Evolutionary conservation across 2,329 filamentous ascomycete species (phyloP).

Genomic region (Fusarium xyrophilum): DNA sequence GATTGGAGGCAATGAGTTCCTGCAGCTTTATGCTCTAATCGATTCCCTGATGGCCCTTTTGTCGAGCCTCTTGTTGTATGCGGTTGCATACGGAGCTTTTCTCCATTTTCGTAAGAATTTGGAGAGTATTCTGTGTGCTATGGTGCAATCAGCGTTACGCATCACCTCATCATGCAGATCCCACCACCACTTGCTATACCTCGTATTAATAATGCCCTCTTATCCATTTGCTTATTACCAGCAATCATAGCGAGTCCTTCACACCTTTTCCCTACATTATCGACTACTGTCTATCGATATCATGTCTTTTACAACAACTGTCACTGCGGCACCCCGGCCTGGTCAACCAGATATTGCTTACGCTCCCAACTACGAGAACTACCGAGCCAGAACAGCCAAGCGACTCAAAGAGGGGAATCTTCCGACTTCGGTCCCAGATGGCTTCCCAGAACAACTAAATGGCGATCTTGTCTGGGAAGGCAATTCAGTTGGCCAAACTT

Average conservation of each 20-base stretch:
- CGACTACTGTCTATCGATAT: neutral
- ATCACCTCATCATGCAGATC: slow-evolving; percentile 19
- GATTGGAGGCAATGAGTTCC: neutral
- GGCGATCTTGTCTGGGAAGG: slow-evolving; percentile 31
- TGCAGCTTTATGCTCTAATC: too few relatives aligned
- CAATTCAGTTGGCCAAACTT: slow-evolving; percentile 1
- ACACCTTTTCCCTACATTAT: neutral
- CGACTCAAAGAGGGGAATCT: neutral
- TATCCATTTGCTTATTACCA: neutral
- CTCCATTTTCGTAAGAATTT: neutral
- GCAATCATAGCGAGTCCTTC: rapidly evolving
- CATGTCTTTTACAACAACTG: slow-evolving; percentile 16
- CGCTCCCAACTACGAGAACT: slow-evolving; percentile 21
- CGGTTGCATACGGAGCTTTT: too few relatives aligned
- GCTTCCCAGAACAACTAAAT: slow-evolving; percentile 2
- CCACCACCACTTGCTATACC: neutral
- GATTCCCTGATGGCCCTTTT: rapidly evolving
- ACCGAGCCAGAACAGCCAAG: neutral
- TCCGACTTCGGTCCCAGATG: neutral
- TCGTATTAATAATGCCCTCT: neutral
- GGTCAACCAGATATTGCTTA: slow-evolving; percentile 28
- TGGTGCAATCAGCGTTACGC: slow-evolving; percentile 13
- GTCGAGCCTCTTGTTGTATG: rapidly evolving
- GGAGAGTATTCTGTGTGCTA: neutral
- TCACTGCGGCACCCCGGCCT: slow-evolving; percentile 10